These are phyloP conservation scores for Hamiltosporidium tvaerminnensis DNA, from an alignment of 371 early-diverging fungal species.

Conservation along the genomic window DNA sequence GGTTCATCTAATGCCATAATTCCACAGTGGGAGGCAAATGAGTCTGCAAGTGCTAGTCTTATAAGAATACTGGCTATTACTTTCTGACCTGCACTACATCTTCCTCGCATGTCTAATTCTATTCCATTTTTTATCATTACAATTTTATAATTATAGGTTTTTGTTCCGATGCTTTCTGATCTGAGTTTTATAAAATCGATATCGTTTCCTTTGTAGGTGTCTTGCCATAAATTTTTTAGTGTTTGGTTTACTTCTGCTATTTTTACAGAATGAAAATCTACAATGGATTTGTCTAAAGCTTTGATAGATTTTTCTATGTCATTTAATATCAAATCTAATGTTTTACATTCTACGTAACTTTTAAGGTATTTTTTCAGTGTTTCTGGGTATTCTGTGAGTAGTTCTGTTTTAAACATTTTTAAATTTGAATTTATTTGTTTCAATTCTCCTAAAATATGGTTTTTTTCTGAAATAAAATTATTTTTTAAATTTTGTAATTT, in stretches of 20 bases:
- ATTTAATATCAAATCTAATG: conserved; percentile 59
- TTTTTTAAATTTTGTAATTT: background rate
- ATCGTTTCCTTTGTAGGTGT: conserved; percentile 85
- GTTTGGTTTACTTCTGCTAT: conserved; percentile 90
- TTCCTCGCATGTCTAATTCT: conserved; percentile 85
- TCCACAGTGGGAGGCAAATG: conserved; percentile 78
- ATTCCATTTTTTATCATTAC: conserved; percentile 9
- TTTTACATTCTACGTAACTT: conserved; percentile 37
- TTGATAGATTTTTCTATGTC: conserved; percentile 71
- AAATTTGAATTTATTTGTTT: conserved; percentile 64
- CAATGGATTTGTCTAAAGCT: conserved; percentile 73
- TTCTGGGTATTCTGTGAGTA: conserved; percentile 59
- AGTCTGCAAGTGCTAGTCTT: conserved; percentile 83
- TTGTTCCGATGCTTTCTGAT: conserved; percentile 19
- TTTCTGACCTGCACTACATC: conserved; percentile 96
- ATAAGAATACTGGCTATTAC: conserved; percentile 86
- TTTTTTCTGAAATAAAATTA: conserved; percentile 30
- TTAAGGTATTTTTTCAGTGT: conserved; percentile 56
- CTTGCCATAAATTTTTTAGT: conserved; percentile 83
- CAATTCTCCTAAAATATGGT: conserved; percentile 58
- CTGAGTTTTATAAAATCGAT: conserved; percentile 42
- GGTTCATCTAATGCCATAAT: conserved; percentile 95
- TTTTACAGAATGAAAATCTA: conserved; percentile 76
- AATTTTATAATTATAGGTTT: conserved; percentile 42
- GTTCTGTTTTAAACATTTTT: conserved; percentile 55